These are phyloP conservation scores for Margaritispora aquatica DNA, from an alignment of 495 filamentous ascomycete species.

Conservation along the genomic window DNA sequence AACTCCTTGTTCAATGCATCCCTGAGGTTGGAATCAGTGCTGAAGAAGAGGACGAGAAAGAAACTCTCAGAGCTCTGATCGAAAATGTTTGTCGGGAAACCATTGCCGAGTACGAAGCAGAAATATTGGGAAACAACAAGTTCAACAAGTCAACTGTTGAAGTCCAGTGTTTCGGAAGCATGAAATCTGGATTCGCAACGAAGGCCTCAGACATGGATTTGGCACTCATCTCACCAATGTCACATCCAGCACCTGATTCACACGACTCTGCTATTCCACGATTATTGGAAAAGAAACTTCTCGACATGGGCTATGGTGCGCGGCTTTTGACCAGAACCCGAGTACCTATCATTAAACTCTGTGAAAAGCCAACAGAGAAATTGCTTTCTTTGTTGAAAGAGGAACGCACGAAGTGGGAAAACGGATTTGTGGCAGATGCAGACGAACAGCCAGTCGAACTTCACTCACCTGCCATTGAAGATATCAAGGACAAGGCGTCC, in stretches of 20 bases:
- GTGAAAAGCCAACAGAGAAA: constrained; percentile 53
- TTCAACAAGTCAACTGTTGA: constrained; percentile 48
- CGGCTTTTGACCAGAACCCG: constrained; percentile 64
- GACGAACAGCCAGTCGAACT: constrained; percentile 32
- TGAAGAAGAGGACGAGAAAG: constrained; percentile 54
- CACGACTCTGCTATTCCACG: constrained; percentile 51
- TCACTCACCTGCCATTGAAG: background rate
- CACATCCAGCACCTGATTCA: constrained; percentile 39
- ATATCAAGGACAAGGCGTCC: background rate
- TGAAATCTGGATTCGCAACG: constrained; percentile 67
- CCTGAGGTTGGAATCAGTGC: constrained; percentile 39
- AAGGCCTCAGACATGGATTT: constrained; percentile 73
- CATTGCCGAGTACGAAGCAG: constrained; percentile 41
- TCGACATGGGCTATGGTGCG: constrained; percentile 62
- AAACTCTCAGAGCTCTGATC: constrained; percentile 50
- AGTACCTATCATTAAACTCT: constrained; percentile 78
- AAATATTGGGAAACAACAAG: constrained; percentile 24
- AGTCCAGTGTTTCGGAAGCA: constrained; percentile 65
- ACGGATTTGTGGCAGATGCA: constrained; percentile 25
- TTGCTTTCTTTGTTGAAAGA: constrained; percentile 46
- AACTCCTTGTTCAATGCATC: constrained; percentile 35
- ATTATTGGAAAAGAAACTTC: constrained; percentile 59
- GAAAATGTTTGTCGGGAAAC: constrained; percentile 49
- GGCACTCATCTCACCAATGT: constrained; percentile 54
- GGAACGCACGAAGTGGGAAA: constrained; percentile 57